These are phyloP conservation scores for Botrytis elliptica DNA, from an alignment of 2,329 filamentous ascomycete species.

Conservation along the genomic window DNA sequence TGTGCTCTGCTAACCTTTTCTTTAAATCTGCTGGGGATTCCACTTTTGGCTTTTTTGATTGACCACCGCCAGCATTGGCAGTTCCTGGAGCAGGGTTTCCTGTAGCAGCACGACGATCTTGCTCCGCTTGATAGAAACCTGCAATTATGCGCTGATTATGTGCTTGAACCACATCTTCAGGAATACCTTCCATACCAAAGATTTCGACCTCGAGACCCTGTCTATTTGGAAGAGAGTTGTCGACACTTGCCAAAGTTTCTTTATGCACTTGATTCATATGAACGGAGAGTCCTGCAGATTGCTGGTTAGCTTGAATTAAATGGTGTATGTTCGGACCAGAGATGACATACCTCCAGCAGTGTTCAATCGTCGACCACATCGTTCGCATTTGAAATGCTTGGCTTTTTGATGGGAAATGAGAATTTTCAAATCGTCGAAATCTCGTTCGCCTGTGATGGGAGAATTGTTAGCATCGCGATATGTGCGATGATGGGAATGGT, in stretches of 20 bases:
- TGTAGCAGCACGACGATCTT: conserved; percentile 75
- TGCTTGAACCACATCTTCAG: conserved; percentile 76
- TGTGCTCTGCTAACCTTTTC: conserved; percentile 74
- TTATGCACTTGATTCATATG: conserved; percentile 99
- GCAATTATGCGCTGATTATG: conserved; percentile 85
- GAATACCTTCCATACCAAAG: conserved; percentile 97
- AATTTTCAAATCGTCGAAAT: conserved; percentile 96
- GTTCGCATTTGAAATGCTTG: conserved; percentile 98
- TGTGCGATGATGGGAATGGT: conserved; percentile 11
- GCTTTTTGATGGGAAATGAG: conserved; percentile 96
- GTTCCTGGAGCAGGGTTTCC: conserved; percentile 75
- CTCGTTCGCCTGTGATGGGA: conserved; percentile 69
- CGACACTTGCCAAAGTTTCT: conserved; percentile 80
- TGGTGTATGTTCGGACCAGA: not conserved
- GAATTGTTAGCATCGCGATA: not conserved
- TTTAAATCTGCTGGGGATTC: conserved; percentile 78
- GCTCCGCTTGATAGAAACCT: conserved; percentile 81
- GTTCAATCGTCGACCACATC: conserved; percentile 83
- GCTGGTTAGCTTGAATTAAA: conserved; percentile 15
- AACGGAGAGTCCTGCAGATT: conserved; percentile 73
- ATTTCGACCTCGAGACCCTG: conserved; percentile 89
- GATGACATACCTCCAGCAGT: conserved; percentile 80
- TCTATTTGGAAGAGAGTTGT: conserved; percentile 87
- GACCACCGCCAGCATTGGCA: conserved; percentile 55
- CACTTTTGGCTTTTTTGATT: conserved; percentile 68